A percentile compares a stretch with the other conserved stretches of the same genome.
Conservation (phyloP, 169 alveolate genomes). For the Plasmodium gaboni region DNA sequence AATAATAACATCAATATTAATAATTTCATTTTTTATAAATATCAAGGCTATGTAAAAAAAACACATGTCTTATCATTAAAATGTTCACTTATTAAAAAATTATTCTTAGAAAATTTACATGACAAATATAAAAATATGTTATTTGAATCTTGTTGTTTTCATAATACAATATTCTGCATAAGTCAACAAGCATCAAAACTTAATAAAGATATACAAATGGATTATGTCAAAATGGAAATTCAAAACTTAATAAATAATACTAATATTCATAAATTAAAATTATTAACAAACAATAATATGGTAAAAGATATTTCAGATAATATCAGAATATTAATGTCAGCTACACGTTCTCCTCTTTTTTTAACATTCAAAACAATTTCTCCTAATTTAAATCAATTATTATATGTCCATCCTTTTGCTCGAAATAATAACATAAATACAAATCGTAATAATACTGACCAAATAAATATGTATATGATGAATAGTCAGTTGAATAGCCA, state of each 20-base stretch:
- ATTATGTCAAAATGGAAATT: slow-evolving; percentile 61
- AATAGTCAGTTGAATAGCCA: too few relatives aligned
- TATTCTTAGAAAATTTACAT: slow-evolving; percentile 44
- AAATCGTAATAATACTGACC: too few relatives aligned
- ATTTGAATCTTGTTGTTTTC: slow-evolving; percentile 57
- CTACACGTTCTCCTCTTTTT: slow-evolving; percentile 62
- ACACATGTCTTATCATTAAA: slow-evolving; percentile 43
- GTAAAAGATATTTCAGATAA: slow-evolving; percentile 43
- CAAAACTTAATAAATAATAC: slow-evolving; percentile 26
- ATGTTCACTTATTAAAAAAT: slow-evolving; percentile 52
- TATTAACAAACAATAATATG: slow-evolving; percentile 33
- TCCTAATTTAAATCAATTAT: background rate
- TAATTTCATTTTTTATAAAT: slow-evolving; percentile 62
- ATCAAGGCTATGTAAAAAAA: slow-evolving; percentile 53
- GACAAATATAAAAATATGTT: slow-evolving; percentile 11
- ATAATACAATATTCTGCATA: slow-evolving; percentile 31
- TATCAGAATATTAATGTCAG: slow-evolving; percentile 65
- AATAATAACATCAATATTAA: slow-evolving; percentile 25
- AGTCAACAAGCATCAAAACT: slow-evolving; percentile 54
- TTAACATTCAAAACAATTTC: slow-evolving; percentile 14
- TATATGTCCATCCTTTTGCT: background rate
- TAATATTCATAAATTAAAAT: slow-evolving; percentile 28
- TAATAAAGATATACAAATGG: slow-evolving; percentile 34
- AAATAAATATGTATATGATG: too few relatives aligned
- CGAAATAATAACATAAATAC: background rate